Conservation (phyloP, 1,284 basidiomycete species). For the Uromyces viciae-fabae region DNA sequence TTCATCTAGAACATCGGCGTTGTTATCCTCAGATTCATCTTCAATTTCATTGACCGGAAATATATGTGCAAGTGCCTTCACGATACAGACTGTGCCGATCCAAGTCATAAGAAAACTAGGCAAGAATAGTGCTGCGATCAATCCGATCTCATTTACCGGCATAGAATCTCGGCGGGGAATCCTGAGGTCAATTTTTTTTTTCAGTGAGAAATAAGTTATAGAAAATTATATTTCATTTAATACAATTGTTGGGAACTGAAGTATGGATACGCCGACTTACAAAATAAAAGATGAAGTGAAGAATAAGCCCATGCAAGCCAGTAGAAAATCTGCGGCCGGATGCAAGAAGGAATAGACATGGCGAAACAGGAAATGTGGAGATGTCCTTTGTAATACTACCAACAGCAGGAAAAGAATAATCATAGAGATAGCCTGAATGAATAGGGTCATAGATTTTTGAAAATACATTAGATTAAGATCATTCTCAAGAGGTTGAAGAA, state of each 20-base stretch:
- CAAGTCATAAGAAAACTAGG: slow-evolving; percentile 30
- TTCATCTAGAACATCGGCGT: slow-evolving; percentile 1
- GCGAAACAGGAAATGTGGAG: slow-evolving; percentile 9
- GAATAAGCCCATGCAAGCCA: slow-evolving; percentile 42
- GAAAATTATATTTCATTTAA: no score
- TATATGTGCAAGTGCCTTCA: slow-evolving; percentile 7
- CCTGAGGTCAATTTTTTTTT: no score
- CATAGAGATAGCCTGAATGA: slow-evolving; percentile 17
- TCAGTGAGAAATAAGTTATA: no score
- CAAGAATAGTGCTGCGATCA: slow-evolving; percentile 29
- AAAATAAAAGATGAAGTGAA: slow-evolving; percentile 45
- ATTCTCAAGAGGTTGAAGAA: background rate
- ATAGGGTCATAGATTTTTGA: no score
- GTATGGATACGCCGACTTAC: no score
- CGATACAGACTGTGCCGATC: slow-evolving; percentile 32
- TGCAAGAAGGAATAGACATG: slow-evolving; percentile 28
- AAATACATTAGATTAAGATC: no score
- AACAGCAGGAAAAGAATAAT: slow-evolving; percentile 12
- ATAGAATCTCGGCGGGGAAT: slow-evolving; percentile 33
- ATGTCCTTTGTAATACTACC: background rate
- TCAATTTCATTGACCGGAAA: background rate
- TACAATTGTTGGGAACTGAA: no score
- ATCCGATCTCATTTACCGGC: slow-evolving; percentile 36
- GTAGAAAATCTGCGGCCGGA: slow-evolving; percentile 27
- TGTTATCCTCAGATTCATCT: slow-evolving; percentile 22